These are phyloP conservation scores for Puccinia polysora DNA, from an alignment of 1,284 basidiomycete species.

Conservation along the genomic window DNA sequence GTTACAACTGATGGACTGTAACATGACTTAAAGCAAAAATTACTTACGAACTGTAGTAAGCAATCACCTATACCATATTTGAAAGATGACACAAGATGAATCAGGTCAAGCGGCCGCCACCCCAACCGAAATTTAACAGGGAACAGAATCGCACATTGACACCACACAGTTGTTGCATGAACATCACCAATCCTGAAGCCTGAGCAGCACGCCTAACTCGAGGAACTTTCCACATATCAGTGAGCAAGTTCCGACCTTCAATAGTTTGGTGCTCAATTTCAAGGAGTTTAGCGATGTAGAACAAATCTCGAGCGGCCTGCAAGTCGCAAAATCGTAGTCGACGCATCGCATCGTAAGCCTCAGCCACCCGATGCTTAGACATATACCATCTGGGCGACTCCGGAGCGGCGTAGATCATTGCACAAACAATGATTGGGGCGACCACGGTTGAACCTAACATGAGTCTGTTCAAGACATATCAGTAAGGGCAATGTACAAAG, in stretches of 20 bases:
- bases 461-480: constrained; percentile 28
- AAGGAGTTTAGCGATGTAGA: constrained; percentile 63
- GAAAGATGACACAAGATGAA: constrained; percentile 45
- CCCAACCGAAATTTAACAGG: too few relatives aligned
- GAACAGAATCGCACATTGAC: constrained; percentile 39
- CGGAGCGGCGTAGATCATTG: constrained; percentile 36
- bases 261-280: constrained; percentile 63
- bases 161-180: constrained; percentile 42
- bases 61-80: constrained; percentile 60
- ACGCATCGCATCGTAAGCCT: constrained; percentile 6
- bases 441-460: constrained; percentile 42
- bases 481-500: neutral
- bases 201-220: constrained; percentile 65
- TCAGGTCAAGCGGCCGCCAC: constrained; percentile 53
- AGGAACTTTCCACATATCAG: constrained; percentile 67
- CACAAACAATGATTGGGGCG: constrained; percentile 40
- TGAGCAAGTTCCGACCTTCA: constrained; percentile 56
- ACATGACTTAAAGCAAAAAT: constrained; percentile 55
- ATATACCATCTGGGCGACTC: constrained; percentile 44
- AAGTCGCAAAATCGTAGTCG: constrained; percentile 36
- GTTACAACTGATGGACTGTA: neutral
- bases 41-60: constrained; percentile 53
- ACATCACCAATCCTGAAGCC: constrained; percentile 54
- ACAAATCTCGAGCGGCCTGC: constrained; percentile 56
- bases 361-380: constrained; percentile 3